Evolutionary conservation across 441 rosid genomes (phyloP), one percentile per base, ranked within the genome.

Genomic region (Erodium chrysanthum): DNA sequence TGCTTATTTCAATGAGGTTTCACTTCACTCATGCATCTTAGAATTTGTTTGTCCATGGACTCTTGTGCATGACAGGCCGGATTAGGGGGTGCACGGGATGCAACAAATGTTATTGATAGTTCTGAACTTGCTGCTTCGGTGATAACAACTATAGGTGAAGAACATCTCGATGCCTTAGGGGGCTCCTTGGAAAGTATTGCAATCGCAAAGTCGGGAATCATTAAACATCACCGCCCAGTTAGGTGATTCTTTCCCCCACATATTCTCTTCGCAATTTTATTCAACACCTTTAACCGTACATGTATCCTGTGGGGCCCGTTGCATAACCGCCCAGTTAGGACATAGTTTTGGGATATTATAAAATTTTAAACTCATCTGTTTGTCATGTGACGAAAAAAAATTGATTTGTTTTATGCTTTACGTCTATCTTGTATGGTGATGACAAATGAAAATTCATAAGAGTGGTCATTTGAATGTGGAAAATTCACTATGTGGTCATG

Each of bases 21-120:
- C 59, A 52, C 3, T 52, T 52, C 22, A 7, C 22, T 52, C 59
- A 22, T 7, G 22, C 22, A 17, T 59, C 44, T 46, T 63, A 56
- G 31, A 37, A 31, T 33, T 31, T 63, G 40, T 22, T 21, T 18
- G 21, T 31, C 22, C 64, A 17, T 17, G n/a, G 9, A 54, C 17
- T 6, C 8, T 6, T 52, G 59, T n/a, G 10, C 59, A 52, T 46
- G 31, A 52, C 78, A 90, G 95, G 93, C 92, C 72, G 95, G 96
- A 35, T 80, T 93, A 61, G 96, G 98, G 15, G 98, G 98, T 73
- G 90, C 89, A 46, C 85, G 97, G 21, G 98, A 93, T 63, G 98
- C 98, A 46, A 93, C 98, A 0, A 93, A 93, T 66, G 60, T 91
- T 66, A 78, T 89, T 67, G 73, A 74, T 73, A 76, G 86, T 66